A percentile compares a stretch with the other conserved stretches of the same genome.
phyloP scores from a whole-genome alignment of 768 basidiomycete genomes.

The Amanita jacksonii region DNA sequence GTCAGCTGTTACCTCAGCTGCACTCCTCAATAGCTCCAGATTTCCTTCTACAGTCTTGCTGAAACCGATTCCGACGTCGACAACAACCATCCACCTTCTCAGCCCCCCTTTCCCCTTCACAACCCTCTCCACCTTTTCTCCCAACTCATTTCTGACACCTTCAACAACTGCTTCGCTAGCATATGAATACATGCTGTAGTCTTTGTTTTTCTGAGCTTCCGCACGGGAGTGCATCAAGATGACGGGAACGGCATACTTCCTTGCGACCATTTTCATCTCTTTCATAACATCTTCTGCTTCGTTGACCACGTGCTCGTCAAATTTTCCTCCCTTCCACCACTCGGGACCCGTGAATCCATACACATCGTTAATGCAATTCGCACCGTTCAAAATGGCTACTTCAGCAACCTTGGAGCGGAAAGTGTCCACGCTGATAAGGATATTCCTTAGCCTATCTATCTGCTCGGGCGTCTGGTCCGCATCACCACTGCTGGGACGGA shows the following conservation, averaged over 20 bases:
- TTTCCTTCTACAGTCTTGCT: conserved; percentile 80
- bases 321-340: conserved; percentile 2
- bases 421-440: conserved; percentile 78
- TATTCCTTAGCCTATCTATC: conserved; percentile 11
- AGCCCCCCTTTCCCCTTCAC: conserved; percentile 65
- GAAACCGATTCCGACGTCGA: conserved; percentile 92
- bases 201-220: conserved; percentile 67
- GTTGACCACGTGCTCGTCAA: conserved; percentile 10
- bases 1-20: conserved; percentile 36
- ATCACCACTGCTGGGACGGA: conserved; percentile 7
- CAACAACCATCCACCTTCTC: conserved; percentile 79
- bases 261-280: conserved; percentile 59
- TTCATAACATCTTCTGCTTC: conserved; percentile 32
- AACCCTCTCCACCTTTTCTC: conserved; percentile 51
- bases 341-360: conserved; percentile 58
- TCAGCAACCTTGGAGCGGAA: conserved; percentile 78
- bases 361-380: conserved; percentile 92
- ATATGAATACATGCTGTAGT: conserved; percentile 40
- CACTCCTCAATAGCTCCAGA: conserved; percentile 50
- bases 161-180: conserved; percentile 39
- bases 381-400: conserved; percentile 70
- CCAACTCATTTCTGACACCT: conserved; percentile 66
- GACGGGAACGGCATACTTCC: conserved; percentile 63
- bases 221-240: conserved; percentile 94
- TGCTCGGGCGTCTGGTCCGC: not conserved